Conservation (phyloP, 441 rosid genomes). For the Croton setiger region DNA sequence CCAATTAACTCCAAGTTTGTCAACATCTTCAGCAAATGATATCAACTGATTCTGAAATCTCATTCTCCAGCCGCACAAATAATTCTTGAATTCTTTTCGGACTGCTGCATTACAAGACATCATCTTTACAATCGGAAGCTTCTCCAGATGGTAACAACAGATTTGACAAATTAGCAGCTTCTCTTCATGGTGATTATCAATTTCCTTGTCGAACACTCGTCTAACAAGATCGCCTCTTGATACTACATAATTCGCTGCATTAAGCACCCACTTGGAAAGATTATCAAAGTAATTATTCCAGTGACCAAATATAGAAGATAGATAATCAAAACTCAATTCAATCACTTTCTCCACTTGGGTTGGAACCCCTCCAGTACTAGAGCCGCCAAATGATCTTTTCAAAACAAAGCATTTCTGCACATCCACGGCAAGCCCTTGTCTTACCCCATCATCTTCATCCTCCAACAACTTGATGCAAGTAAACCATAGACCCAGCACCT, state of each 20-base stretch:
- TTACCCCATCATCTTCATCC: slow-evolving; percentile 90
- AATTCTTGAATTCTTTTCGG: slow-evolving; percentile 27
- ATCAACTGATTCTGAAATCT: slow-evolving; percentile 51
- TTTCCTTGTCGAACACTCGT: slow-evolving; percentile 93
- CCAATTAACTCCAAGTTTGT: slow-evolving; percentile 53
- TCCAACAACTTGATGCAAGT: slow-evolving; percentile 77
- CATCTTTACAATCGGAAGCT: slow-evolving; percentile 34
- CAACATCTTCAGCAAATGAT: slow-evolving; percentile 44
- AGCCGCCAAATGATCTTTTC: slow-evolving; percentile 22
- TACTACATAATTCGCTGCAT: slow-evolving; percentile 44
- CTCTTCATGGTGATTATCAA: slow-evolving; percentile 94
- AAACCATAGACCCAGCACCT: slow-evolving; percentile 71
- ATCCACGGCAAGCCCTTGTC: slow-evolving; percentile 60
- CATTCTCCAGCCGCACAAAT: slow-evolving; percentile 52
- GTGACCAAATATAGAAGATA: slow-evolving; percentile 70
- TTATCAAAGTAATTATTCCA: slow-evolving; percentile 66
- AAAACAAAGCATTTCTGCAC: slow-evolving; percentile 62
- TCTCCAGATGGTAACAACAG: slow-evolving; percentile 76
- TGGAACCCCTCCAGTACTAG: slow-evolving; percentile 41
- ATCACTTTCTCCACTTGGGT: slow-evolving; percentile 90
- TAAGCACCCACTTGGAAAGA: slow-evolving; percentile 60
- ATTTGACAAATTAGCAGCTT: slow-evolving; percentile 80
- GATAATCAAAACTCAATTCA: slow-evolving; percentile 64
- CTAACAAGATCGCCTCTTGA: slow-evolving; percentile 68
- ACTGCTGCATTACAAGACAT: slow-evolving; percentile 24